Conservation (phyloP, 371 early-diverging fungal genomes). For the Zancudomyces culisetae region DNA sequence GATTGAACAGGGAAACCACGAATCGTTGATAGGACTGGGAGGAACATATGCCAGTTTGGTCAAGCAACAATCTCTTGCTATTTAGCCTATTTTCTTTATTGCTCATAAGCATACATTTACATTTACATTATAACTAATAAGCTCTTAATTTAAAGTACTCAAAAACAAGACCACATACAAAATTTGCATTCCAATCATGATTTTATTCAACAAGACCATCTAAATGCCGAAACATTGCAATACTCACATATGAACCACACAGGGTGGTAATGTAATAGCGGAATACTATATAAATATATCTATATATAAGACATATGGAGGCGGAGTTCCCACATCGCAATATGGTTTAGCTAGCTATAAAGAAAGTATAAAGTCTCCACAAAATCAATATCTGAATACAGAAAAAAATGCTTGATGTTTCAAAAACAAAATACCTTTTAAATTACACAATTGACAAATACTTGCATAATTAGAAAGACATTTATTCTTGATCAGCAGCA, state of each 20-base stretch:
- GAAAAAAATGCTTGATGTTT: too few relatives aligned
- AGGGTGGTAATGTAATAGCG: too few relatives aligned
- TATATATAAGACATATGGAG: too few relatives aligned
- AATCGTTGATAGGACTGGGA: slow-evolving; percentile 33
- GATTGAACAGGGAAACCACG: slow-evolving; percentile 14
- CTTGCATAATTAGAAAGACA: background rate
- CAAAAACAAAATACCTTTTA: too few relatives aligned
- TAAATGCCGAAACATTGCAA: slow-evolving; percentile 24
- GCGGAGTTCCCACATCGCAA: slow-evolving; percentile 28
- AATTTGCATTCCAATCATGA: background rate
- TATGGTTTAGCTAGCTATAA: slow-evolving; percentile 7
- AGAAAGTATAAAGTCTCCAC: background rate
- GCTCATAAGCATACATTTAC: background rate
- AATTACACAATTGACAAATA: slow-evolving; percentile 8
- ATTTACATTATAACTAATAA: background rate
- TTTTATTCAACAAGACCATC: slow-evolving; percentile 4
- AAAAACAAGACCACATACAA: too few relatives aligned
- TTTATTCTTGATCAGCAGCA: slow-evolving; percentile 2
- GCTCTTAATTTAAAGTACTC: background rate
- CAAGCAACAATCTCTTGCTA: slow-evolving; percentile 10
- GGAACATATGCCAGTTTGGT: slow-evolving; percentile 17
- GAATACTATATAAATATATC: too few relatives aligned
- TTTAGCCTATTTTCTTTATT: background rate
- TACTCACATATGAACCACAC: slow-evolving; percentile 4
- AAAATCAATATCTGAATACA: too few relatives aligned